Evolutionary conservation across 768 basidiomycete genomes (phyloP), one percentile per base, ranked within the genome.

Genomic region (Russula emetica): DNA sequence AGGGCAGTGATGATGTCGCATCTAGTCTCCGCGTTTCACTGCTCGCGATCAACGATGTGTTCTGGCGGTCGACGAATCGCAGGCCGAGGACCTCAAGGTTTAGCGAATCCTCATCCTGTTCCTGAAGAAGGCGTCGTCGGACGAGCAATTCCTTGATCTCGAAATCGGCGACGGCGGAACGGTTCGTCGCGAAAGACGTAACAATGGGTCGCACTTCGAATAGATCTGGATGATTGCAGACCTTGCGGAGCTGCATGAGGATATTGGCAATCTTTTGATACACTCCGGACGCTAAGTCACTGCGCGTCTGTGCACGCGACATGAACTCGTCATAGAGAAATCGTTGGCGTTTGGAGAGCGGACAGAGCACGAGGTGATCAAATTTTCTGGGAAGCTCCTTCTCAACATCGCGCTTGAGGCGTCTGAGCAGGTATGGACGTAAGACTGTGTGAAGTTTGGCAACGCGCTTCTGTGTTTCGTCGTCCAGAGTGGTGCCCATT

Each of bases 331-430:
- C 94, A 72, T 97, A 97, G 22, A 97, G 79, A 72, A 92, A 93
- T n/a, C 94, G 87, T 69, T 97, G 94, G 13, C 94, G 82, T 72
- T 94, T 96, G 40, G 93, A 94, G 18, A 97, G 78, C 14, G 87
- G 85, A 69, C 94, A 95, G 44, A 95, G 80, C 22, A 94, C 84
- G 55, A 95, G 83, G 72, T 97, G 94, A 66, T 96, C 94, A 71
- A 83, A 92, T 71, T 97, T 97, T 76, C 88, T 92, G 0, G 97
- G 97, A 5, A 99, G 79, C 68, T 94, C 90, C 74, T 91, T 93
- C 76, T 98, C 94, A 18, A 99, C 97, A 71, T 98, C 95, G n/a
- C 90, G 85, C 74, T 99, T 98, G 63, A 98, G 81, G n/a, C 97
- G 86, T 14, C 97, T 88, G 13, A 98, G 85, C 22, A 98, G 83